phyloP scores from a whole-genome alignment of 1,284 basidiomycete species.

The Cutaneotrichosporon sp. region DNA sequence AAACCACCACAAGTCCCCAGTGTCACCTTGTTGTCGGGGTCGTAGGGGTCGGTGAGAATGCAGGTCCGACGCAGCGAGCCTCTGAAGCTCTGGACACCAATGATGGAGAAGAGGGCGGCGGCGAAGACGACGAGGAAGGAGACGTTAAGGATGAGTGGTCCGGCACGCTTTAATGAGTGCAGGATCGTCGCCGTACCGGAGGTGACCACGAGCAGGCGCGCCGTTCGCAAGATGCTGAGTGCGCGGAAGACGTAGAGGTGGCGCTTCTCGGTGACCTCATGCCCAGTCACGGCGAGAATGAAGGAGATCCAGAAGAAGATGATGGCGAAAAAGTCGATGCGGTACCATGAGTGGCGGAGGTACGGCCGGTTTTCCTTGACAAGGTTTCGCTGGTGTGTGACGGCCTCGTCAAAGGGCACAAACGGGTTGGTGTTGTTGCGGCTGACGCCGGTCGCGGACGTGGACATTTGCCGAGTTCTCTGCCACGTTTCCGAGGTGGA shows the following conservation, averaged over 20 bases:
- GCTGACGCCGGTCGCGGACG: not conserved
- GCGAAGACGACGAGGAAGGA: slow-evolving; percentile 90
- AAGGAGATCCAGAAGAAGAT: slow-evolving; percentile 64
- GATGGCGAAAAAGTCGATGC: slow-evolving; percentile 86
- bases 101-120: slow-evolving; percentile 84
- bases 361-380: slow-evolving; percentile 63
- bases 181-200: slow-evolving; percentile 94
- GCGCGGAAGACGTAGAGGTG: slow-evolving; percentile 90
- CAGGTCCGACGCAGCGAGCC: slow-evolving; percentile 71
- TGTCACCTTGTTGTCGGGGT: slow-evolving; percentile 35
- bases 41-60: slow-evolving; percentile 52
- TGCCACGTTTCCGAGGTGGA: slow-evolving; percentile 10
- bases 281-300: slow-evolving; percentile 63
- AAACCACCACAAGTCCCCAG: slow-evolving; percentile 69
- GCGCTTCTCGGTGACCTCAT: slow-evolving; percentile 63
- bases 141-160: slow-evolving; percentile 83
- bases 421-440: slow-evolving; percentile 7
- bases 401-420: slow-evolving; percentile 57
- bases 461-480: not conserved
- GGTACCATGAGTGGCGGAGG: slow-evolving; percentile 89
- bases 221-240: slow-evolving; percentile 80
- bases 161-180: slow-evolving; percentile 86
- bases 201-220: slow-evolving; percentile 82
- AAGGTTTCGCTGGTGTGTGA: slow-evolving; percentile 52
- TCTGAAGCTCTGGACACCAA: slow-evolving; percentile 86